Evolutionary conservation across 2,329 filamentous ascomycete genomes (phyloP).

Genomic region (Pseudogymnoascus sp.): DNA sequence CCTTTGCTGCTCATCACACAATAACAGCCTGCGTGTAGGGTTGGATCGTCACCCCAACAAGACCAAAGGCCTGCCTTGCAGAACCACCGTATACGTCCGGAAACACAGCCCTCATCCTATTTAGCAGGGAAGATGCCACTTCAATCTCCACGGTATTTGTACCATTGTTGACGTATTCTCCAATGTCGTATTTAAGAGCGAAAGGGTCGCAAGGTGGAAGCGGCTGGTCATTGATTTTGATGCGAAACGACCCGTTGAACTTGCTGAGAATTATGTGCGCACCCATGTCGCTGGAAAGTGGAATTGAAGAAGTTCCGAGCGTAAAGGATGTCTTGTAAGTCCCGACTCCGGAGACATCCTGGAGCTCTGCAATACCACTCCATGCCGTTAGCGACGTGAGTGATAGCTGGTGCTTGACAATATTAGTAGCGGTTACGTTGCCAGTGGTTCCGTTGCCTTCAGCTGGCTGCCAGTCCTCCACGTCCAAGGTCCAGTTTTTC

Average conservation of each 20-base stretch:
- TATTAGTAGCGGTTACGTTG: background rate
- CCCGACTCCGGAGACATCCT: slow-evolving; percentile 8
- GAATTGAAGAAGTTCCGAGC: background rate
- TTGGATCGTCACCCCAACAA: background rate
- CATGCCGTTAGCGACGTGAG: slow-evolving; percentile 2
- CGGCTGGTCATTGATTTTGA: background rate
- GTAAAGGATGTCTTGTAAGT: slow-evolving; percentile 4
- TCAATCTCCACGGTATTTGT: background rate
- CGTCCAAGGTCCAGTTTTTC: background rate
- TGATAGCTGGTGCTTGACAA: slow-evolving; percentile 2
- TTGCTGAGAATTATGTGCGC: background rate
- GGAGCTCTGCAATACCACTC: slow-evolving; percentile 4
- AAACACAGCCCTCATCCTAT: background rate
- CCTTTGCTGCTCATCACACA: background rate
- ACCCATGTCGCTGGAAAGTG: background rate
- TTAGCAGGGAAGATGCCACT: background rate
- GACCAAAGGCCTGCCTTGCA: background rate
- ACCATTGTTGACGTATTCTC: background rate
- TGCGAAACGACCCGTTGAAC: background rate
- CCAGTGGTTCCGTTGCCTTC: background rate
- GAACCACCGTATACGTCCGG: background rate
- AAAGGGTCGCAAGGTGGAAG: background rate
- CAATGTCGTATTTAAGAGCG: background rate
- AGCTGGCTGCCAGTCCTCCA: slow-evolving; percentile 10
- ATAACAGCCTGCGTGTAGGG: background rate